Evolutionary conservation across 202 grass and related monocot species (phyloP), one percentile per base, ranked within the genome.

Genomic region (Eragrostis tef): DNA sequence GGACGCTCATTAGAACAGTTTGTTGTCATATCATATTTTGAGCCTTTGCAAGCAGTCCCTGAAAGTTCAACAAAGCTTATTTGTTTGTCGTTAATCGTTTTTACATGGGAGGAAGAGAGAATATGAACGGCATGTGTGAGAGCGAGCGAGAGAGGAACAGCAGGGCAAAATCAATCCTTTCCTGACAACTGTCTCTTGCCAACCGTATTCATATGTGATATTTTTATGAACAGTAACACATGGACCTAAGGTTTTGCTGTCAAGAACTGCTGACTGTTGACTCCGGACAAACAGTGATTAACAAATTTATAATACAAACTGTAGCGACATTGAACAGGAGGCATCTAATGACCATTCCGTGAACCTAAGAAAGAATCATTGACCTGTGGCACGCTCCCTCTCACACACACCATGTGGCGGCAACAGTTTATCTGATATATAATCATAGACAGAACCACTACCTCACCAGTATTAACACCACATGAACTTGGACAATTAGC

Each of bases 401-500:
- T 39, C 67, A 77, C 44, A 68, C 52, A 78, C 59, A 58, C 62
- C 81, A 88, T 84, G 83, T 64, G 84, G 46, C 12, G 70, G 4
- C 43, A 79, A 67, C 62, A 79, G 61, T 85, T 82, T 8, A 72
- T 67, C 29, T 31, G 29, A 78, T n/a, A 12, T 31, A 31, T 83
- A 64, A 70, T 83, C 67, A 83, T 60, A 85, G 73, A 70, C 70
- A 29, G 70, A 64, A 45, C 50, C 25, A 69, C 51, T 39, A 15
- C 79, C 63, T 70, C 67, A 54, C 22, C 51, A 83, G 44, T 6
- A 81, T 78, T 73, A 78, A 29, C 88, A 79, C n/a, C 34, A 73
- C 56, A 64, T 29, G 72, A 71, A 63, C 79, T 77, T 51, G 64
- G 47, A 64, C 79, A 71, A 71, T 83, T 31, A 80, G 84, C 75